A percentile compares a stretch with the other conserved stretches of the same genome.
Conservation (phyloP, 495 filamentous ascomycete genomes). For the Pyronema omphalodes region DNA sequence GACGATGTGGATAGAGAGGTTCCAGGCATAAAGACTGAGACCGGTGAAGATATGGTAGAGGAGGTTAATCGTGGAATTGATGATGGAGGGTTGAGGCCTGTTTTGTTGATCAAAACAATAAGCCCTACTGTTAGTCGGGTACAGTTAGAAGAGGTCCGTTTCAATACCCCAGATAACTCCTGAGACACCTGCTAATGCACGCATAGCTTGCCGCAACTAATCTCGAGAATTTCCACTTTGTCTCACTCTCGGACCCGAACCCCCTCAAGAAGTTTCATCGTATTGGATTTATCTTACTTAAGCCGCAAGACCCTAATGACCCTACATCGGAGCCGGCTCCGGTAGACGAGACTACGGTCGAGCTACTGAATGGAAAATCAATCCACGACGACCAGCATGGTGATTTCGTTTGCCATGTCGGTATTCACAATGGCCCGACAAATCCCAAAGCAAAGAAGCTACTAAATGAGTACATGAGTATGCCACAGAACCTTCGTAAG, state of each 20-base stretch:
- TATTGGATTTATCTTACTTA: conserved; percentile 80
- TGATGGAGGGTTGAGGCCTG: conserved; percentile 39
- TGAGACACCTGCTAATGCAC: conserved; percentile 73
- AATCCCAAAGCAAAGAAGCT: conserved; percentile 79
- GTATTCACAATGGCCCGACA: conserved; percentile 73
- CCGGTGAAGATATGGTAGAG: conserved; percentile 80
- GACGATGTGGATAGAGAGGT: conserved; percentile 81
- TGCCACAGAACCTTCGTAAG: conserved; percentile 23
- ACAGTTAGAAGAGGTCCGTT: conserved; percentile 51
- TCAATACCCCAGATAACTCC: conserved; percentile 25
- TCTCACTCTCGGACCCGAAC: conserved; percentile 67
- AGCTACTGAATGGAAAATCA: conserved; percentile 86
- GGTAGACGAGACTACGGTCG: conserved; percentile 63
- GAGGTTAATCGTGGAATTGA: conserved; percentile 31
- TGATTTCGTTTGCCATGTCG: conserved; percentile 93
- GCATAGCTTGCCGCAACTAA: conserved; percentile 44
- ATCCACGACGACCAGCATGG: conserved; percentile 83
- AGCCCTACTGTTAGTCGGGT: conserved; percentile 89
- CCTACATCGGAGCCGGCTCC: conserved; percentile 45
- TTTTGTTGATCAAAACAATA: conserved; percentile 92
- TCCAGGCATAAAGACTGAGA: conserved; percentile 52
- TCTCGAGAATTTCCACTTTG: conserved; percentile 23
- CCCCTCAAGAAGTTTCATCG: conserved; percentile 91
- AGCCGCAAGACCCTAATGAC: conserved; percentile 28
- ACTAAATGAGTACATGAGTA: conserved; percentile 30